Percentiles rank a stretch among this genome's conserved stretches.
phyloP scores from a whole-genome alignment of 345 rosid species.

The Brassica juncea region DNA sequence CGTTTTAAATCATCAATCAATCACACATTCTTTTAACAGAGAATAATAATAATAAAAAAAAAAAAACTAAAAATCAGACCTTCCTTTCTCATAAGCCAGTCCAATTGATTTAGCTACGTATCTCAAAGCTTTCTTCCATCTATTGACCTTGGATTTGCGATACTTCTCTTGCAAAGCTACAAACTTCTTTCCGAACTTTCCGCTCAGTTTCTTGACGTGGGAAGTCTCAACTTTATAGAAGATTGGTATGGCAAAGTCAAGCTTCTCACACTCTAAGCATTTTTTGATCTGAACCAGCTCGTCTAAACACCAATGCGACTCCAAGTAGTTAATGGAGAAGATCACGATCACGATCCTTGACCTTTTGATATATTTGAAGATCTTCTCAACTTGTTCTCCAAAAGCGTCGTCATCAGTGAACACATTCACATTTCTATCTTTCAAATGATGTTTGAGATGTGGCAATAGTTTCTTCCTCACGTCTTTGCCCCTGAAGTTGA shows the following conservation, averaged over 20 bases:
- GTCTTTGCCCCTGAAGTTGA: constrained; percentile 16
- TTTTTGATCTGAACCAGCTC: constrained; percentile 12
- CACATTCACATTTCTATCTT: constrained; percentile 17
- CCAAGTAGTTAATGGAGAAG: constrained; percentile 11
- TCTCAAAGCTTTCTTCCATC: not conserved
- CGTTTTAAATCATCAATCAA: not conserved
- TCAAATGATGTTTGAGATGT: not conserved
- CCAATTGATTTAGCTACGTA: not conserved
- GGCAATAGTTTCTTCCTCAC: not conserved
- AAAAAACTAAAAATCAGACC: not conserved
- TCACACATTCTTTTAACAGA: too few relatives aligned
- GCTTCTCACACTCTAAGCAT: not conserved
- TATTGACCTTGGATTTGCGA: not conserved
- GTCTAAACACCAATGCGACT: constrained; percentile 13
- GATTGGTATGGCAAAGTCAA: constrained; percentile 8
- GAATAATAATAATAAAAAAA: too few relatives aligned
- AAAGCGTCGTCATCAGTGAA: not conserved
- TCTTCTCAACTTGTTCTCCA: not conserved
- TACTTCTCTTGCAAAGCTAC: not conserved
- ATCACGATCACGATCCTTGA: constrained; percentile 21
- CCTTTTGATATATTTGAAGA: not conserved
- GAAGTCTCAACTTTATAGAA: not conserved
- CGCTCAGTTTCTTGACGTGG: not conserved
- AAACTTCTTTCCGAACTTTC: constrained; percentile 13
- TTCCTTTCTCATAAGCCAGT: not conserved